phyloP scores from a whole-genome alignment of 768 basidiomycete genomes.

The Amanita phalloides region DNA sequence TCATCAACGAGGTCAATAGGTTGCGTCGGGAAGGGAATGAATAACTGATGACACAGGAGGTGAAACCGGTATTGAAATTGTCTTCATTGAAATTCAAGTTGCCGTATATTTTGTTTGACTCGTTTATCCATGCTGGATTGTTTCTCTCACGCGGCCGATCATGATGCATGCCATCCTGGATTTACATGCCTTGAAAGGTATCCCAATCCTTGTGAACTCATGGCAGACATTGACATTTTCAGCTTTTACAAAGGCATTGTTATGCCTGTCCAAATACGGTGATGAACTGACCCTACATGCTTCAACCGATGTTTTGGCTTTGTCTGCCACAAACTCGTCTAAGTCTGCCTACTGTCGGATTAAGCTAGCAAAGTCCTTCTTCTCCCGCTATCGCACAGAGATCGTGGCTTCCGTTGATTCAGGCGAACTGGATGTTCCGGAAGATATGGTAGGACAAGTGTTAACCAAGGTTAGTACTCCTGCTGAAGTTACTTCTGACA shows the following conservation, averaged over 20 bases:
- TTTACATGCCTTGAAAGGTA: constrained; percentile 43
- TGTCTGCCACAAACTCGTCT: constrained; percentile 72
- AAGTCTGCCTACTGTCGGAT: constrained; percentile 78
- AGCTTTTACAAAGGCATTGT: constrained; percentile 70
- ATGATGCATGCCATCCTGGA: constrained; percentile 63
- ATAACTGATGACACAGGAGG: too few relatives aligned
- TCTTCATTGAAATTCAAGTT: too few relatives aligned
- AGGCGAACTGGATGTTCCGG: constrained; percentile 34
- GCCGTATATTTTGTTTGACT: too few relatives aligned
- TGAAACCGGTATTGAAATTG: too few relatives aligned
- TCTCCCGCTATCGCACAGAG: constrained; percentile 41
- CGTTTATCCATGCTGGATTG: too few relatives aligned
- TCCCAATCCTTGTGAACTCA: constrained; percentile 6
- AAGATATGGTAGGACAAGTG: constrained; percentile 56
- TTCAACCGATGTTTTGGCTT: constrained; percentile 42
- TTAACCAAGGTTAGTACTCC: constrained; percentile 44
- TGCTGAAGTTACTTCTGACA: background rate
- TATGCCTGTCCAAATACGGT: constrained; percentile 73
- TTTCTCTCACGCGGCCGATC: too few relatives aligned
- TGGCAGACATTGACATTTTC: constrained; percentile 10
- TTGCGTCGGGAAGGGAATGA: too few relatives aligned
- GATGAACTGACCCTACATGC: constrained; percentile 71
- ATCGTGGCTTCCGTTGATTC: constrained; percentile 20
- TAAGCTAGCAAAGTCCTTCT: constrained; percentile 58
- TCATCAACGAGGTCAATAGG: too few relatives aligned